These are phyloP conservation scores for Suhomyces kunorum DNA, from an alignment of 1,139 yeast species.

Conservation along the genomic window DNA sequence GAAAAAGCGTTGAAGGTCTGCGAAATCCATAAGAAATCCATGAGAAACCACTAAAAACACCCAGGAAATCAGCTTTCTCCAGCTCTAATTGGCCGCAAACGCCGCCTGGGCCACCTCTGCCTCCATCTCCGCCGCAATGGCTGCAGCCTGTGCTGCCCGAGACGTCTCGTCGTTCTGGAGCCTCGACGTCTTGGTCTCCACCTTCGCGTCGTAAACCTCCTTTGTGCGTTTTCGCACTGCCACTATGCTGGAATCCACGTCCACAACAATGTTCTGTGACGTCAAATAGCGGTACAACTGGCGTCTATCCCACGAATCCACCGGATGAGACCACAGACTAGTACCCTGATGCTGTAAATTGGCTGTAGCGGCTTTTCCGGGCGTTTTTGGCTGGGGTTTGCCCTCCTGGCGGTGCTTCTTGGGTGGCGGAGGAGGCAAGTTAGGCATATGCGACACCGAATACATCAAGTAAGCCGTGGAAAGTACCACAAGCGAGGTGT, in stretches of 20 bases:
- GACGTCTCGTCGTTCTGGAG: not conserved
- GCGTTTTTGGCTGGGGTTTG: too few relatives aligned
- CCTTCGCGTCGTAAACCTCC: slow-evolving; percentile 12
- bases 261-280: slow-evolving; percentile 21
- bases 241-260: slow-evolving; percentile 22
- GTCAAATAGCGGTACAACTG: slow-evolving; percentile 23
- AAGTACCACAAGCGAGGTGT: slow-evolving; percentile 33
- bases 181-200: too few relatives aligned
- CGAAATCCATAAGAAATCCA: too few relatives aligned
- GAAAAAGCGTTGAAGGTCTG: too few relatives aligned
- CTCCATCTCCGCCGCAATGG: slow-evolving; percentile 7
- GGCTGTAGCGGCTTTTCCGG: too few relatives aligned
- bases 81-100: slow-evolving; percentile 7
- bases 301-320: slow-evolving; percentile 23
- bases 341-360: too few relatives aligned
- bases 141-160: slow-evolving; percentile 7
- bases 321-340: slow-evolving; percentile 2
- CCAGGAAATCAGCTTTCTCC: too few relatives aligned
- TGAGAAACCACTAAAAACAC: too few relatives aligned
- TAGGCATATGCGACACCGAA: slow-evolving; percentile 35
- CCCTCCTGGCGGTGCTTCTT: too few relatives aligned
- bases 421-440: slow-evolving; percentile 16
- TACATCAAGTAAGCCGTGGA: slow-evolving; percentile 38
- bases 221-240: slow-evolving; percentile 18
- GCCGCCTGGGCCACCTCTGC: slow-evolving; percentile 10